phyloP scores from a whole-genome alignment of 2,329 filamentous ascomycete genomes.

The Dactylellina haptotyla region DNA sequence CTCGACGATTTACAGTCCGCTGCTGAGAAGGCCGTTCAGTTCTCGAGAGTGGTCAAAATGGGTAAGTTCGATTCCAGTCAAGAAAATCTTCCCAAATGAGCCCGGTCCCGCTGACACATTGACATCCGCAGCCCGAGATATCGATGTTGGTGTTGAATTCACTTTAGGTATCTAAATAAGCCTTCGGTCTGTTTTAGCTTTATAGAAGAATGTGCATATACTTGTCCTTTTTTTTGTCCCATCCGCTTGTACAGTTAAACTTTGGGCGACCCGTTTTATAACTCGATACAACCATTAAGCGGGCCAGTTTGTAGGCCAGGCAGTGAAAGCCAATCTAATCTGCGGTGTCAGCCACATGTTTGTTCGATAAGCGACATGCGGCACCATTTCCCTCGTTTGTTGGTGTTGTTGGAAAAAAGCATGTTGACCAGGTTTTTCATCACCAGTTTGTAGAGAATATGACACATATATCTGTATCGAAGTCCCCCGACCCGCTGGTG shows the following conservation, averaged over 20 bases:
- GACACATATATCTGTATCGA: no score
- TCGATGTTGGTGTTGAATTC: slow-evolving; percentile 96
- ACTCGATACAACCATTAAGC: no score
- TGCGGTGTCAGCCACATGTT: no score
- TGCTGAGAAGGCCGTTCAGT: slow-evolving; percentile 97
- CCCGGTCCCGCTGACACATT: not conserved
- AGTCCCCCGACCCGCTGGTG: slow-evolving; percentile 58
- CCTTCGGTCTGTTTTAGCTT: not conserved
- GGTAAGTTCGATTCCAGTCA: slow-evolving; percentile 67
- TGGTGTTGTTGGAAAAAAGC: no score
- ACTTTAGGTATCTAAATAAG: slow-evolving; percentile 84
- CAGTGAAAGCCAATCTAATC: no score
- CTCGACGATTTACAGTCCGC: slow-evolving; percentile 98
- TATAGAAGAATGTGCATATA: not conserved
- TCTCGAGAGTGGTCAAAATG: slow-evolving; percentile 99
- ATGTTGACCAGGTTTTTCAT: no score
- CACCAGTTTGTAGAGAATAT: no score
- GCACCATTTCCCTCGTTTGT: no score
- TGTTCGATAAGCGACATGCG: no score
- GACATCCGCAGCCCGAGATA: slow-evolving; percentile 78
- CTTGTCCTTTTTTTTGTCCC: not conserved
- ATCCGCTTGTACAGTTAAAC: no score
- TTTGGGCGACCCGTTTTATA: no score
- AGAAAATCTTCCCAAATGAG: slow-evolving; percentile 1
- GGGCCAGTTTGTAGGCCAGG: no score